Evolutionary conservation across 2,329 filamentous ascomycete genomes (phyloP).

Genomic region (Fonsecaea pugnacius): DNA sequence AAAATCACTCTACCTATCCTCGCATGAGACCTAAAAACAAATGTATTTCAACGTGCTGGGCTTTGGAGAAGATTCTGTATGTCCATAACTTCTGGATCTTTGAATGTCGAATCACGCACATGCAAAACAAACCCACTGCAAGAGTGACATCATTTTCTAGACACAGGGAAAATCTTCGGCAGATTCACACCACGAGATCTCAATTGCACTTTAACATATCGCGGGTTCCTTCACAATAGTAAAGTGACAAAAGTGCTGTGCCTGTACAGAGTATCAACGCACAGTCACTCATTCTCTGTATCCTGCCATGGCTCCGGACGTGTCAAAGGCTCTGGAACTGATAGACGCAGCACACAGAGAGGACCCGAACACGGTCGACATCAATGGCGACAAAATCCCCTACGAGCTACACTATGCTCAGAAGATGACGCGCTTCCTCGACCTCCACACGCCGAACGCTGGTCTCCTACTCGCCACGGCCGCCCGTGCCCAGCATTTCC

Average conservation of each 20-base stretch:
- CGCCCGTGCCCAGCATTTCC: conserved; percentile 82
- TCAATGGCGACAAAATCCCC: conserved; percentile 57
- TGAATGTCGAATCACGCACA: not conserved
- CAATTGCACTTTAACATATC: not conserved
- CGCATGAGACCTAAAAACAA: not conserved
- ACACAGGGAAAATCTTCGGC: conserved; percentile 9
- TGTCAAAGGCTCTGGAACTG: conserved; percentile 59
- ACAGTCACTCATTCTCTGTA: not conserved
- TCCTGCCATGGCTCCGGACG: conserved; percentile 33
- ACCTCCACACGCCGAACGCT: conserved; percentile 62
- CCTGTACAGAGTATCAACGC: not conserved
- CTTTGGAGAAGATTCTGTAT: not conserved
- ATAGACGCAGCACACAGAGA: conserved; percentile 75
- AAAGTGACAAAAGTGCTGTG: not conserved
- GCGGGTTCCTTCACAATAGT: not conserved
- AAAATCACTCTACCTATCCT: not conserved
- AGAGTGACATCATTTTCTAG: conserved; percentile 4
- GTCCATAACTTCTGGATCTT: not conserved
- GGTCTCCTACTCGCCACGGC: conserved; percentile 72
- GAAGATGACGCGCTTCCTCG: conserved; percentile 77
- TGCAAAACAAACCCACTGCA: not conserved
- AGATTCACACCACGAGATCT: not conserved
- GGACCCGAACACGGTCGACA: conserved; percentile 64
- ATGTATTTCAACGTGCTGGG: not conserved
- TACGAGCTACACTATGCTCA: conserved; percentile 83